Evolutionary conservation across 2,329 filamentous ascomycete species (phyloP), one percentile per base, ranked within the genome.

Genomic region (Cladosporium sp.): DNA sequence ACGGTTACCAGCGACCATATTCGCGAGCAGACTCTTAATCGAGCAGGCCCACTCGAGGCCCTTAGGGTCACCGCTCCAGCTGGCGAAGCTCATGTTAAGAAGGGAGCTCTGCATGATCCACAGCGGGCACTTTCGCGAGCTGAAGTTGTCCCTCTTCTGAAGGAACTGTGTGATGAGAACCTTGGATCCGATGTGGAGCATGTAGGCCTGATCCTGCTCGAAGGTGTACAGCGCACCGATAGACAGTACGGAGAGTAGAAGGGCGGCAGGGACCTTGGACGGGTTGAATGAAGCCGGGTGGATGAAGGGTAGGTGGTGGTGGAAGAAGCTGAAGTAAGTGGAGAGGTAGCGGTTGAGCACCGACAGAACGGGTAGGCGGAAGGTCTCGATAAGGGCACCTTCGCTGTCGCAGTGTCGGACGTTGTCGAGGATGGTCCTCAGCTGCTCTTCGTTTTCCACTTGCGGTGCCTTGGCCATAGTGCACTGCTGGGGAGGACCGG

Each of bases 51-150:
- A 98, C 71, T 98, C 93, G 2, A 98, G 79, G 35, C 93, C 93
- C 72, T 96, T 97, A 34, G 93, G 87, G 66, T 97, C 93, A 64
- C 93, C 93, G 69, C 93, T 97, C 93, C 93, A 98, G 77, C 91
- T 97, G 52, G 93, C 90, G 69, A 98, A 97, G 60, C 96, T 85
- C 93, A 97, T 97, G 77, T 98, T 98, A 54, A 98, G 77, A 50
- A 98, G 76, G 3, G 91, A 95, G 69, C 89, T 89, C 70, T 98
- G 93, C 89, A 97, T 97, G 44, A 92, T 93, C 92, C 93, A 97
- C 11, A 98, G 74, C 3, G 93, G 93, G 65, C 92, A 97, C 70
- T 96, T 97, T 63, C 92, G 85, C 8, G 93, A 97, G 76, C 92
- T 95, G 71, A 97, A 97, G 72, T 95, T 95, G 70, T 96, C 91